A percentile compares a stretch with the other conserved stretches of the same genome.
These are phyloP conservation scores for Beauveria sp. DNA, from an alignment of 2,329 filamentous ascomycete genomes.

Conservation along the genomic window DNA sequence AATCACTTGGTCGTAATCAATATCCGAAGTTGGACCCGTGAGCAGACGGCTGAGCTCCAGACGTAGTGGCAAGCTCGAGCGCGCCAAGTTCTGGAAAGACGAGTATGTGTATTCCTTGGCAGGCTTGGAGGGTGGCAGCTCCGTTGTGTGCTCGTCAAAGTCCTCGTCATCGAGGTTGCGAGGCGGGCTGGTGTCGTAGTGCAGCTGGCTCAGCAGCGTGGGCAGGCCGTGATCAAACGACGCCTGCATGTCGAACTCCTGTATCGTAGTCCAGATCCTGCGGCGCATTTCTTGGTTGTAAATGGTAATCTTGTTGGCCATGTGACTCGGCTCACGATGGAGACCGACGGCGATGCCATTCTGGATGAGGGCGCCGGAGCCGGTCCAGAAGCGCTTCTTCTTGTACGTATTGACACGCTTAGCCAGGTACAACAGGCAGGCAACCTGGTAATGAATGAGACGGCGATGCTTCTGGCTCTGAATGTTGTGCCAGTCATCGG, in stretches of 20 bases:
- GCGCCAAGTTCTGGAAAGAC: conserved; percentile 50
- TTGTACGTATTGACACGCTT: conserved; percentile 56
- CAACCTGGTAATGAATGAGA: conserved; percentile 53
- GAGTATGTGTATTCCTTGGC: conserved; percentile 48
- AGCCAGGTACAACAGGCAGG: conserved; percentile 51
- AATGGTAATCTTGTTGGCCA: conserved; percentile 46
- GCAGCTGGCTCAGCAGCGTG: conserved; percentile 48
- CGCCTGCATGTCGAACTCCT: conserved; percentile 55
- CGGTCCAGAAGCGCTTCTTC: conserved; percentile 58
- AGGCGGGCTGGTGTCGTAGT: conserved; percentile 47
- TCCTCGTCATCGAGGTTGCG: conserved; percentile 51
- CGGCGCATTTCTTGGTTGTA: conserved; percentile 57
- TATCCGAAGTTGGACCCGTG: conserved; percentile 44
- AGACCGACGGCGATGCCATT: conserved; percentile 52
- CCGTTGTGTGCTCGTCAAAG: conserved; percentile 45
- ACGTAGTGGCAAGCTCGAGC: conserved; percentile 47
- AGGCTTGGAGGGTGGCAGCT: conserved; percentile 44
- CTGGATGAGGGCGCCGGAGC: conserved; percentile 46
- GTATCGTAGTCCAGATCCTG: conserved; percentile 53
- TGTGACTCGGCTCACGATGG: conserved; percentile 50
- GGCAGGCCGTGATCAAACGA: conserved; percentile 54
- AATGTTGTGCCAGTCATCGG: conserved; percentile 43
- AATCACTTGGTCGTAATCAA: conserved; percentile 55
- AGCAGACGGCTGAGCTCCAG: conserved; percentile 50
- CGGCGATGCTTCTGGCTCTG: conserved; percentile 56